Evolutionary conservation across 176 grass and related monocot genomes (phyloP), one percentile per base, ranked within the genome.

Genomic region (Triticum turgidum): DNA sequence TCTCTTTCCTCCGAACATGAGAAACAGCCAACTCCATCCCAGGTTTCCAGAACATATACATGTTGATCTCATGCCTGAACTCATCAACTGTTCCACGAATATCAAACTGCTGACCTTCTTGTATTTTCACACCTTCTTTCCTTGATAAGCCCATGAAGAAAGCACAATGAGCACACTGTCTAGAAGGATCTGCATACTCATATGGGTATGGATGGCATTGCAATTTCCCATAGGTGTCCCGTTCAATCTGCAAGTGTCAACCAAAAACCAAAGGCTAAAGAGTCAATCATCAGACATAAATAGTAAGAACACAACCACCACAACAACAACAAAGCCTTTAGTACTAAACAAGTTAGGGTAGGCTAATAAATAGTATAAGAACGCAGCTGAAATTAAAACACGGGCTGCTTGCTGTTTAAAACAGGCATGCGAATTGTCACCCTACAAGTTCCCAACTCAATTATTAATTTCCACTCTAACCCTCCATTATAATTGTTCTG

Each of bases 91-190:
- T 99, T 52, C 87, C 89, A 78, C 97, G 97, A 69, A 99, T 99
- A 92, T 99, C 97, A 76, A 99, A 99, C 63, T 94, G 94, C 82
- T 99, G 97, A 24, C 97, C 97, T 89, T 96, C 97, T 71, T 94
- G 90, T 92, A 94, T 89, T 80, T 91, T 88, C 22, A 94, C 97
- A 22, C 93, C 93, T 89, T 96, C 90, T 84, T 99, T 99, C 78
- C 97, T 87, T 78, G 90, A 88, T 85, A 99, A 89, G 17, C 97
- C 97, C 97, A 99, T 99, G 79, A 96, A 99, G 77, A 96, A 96
- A 45, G 97, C 97, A 87, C 97, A 94, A 84, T 99, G 97, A 24
- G 97, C 82, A 84, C 94, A 90, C 11, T 89, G 90, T 65, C 90
- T 97, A 25, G 89, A 86, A 67, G 85, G 76, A 82, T 99, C 97